These are phyloP conservation scores for Cordyceps farinosa DNA, from an alignment of 2,329 filamentous ascomycete genomes.

Conservation along the genomic window DNA sequence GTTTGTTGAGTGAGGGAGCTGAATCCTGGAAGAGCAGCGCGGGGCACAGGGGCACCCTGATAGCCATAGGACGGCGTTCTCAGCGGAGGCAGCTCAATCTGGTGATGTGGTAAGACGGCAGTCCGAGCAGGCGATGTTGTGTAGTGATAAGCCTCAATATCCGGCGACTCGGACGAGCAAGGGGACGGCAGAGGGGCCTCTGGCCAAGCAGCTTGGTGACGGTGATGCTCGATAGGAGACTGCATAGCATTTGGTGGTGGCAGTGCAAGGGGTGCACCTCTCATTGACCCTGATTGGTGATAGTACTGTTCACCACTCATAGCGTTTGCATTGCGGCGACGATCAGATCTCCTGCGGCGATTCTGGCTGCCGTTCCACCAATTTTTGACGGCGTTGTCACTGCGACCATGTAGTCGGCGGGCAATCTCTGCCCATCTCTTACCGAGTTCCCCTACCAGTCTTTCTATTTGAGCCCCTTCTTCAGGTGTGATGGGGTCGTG, in stretches of 20 bases:
- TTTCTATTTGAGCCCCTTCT: constrained; percentile 71
- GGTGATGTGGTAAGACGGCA: constrained; percentile 34
- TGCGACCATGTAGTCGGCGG: constrained; percentile 73
- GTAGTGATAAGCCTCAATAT: constrained; percentile 65
- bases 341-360: constrained; percentile 57
- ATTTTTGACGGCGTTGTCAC: constrained; percentile 95
- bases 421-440: constrained; percentile 95
- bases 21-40: constrained; percentile 29
- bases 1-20: constrained; percentile 19
- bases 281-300: neutral
- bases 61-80: constrained; percentile 16
- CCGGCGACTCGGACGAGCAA: constrained; percentile 46
- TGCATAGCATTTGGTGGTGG: constrained; percentile 21
- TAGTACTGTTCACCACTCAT: constrained; percentile 19
- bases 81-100: constrained; percentile 41
- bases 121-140: constrained; percentile 53
- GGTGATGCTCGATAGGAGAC: constrained; percentile 21
- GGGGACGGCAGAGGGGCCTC: constrained; percentile 38
- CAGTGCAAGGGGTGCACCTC: constrained; percentile 21
- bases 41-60: constrained; percentile 1
- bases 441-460: constrained; percentile 71
- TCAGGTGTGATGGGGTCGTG: constrained; percentile 69
- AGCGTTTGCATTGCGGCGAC: constrained; percentile 32
- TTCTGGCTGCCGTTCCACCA: constrained; percentile 97
- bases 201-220: constrained; percentile 25